A percentile compares a stretch with the other conserved stretches of the same genome.
phyloP scores from a whole-genome alignment of 1,284 basidiomycete genomes.

The Cutaneotrichosporon cavernicola region DNA sequence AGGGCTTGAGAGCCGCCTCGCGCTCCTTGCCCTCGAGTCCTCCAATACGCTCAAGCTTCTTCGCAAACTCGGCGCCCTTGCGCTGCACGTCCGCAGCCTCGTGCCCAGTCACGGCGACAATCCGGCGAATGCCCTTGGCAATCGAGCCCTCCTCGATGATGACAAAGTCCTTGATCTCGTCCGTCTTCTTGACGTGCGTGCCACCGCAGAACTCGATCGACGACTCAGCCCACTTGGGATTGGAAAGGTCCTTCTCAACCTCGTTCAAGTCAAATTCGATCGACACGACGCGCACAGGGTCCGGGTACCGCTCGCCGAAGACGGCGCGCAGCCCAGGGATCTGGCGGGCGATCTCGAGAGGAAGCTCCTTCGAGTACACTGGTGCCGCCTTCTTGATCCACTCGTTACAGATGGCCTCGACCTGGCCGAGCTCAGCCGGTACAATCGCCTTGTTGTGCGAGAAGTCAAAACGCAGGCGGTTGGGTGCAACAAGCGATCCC shows the following conservation, averaged over 20 bases:
- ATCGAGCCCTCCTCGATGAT: conserved; percentile 95
- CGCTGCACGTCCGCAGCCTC: conserved; percentile 82
- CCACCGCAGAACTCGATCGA: conserved; percentile 98
- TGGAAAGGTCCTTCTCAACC: conserved; percentile 77
- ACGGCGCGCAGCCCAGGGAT: conserved; percentile 94
- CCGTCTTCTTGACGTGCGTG: conserved; percentile 94
- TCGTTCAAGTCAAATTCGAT: conserved; percentile 84
- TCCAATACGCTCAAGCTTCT: conserved; percentile 67
- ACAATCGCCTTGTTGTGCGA: conserved; percentile 88
- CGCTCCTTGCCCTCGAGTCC: conserved; percentile 71
- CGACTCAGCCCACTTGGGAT: conserved; percentile 84
- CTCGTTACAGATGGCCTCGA: conserved; percentile 78
- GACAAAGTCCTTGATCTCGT: conserved; percentile 93
- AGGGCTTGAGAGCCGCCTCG: conserved; percentile 78
- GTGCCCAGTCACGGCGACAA: conserved; percentile 91
- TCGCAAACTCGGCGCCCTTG: conserved; percentile 65
- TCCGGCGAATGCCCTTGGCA: conserved; percentile 93
- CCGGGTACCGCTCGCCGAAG: conserved; percentile 96
- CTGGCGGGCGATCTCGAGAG: conserved; percentile 74
- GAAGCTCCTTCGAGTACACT: conserved; percentile 84
- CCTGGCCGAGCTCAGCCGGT: conserved; percentile 71
- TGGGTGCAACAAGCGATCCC: conserved; percentile 92
- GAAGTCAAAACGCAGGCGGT: conserved; percentile 97
- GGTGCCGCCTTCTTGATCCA: conserved; percentile 89
- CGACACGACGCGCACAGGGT: conserved; percentile 92